A percentile compares a stretch with the other conserved stretches of the same genome.
Evolutionary conservation across 2,329 filamentous ascomycete genomes (phyloP).

Genomic region (Dactylellina drechsleri): DNA sequence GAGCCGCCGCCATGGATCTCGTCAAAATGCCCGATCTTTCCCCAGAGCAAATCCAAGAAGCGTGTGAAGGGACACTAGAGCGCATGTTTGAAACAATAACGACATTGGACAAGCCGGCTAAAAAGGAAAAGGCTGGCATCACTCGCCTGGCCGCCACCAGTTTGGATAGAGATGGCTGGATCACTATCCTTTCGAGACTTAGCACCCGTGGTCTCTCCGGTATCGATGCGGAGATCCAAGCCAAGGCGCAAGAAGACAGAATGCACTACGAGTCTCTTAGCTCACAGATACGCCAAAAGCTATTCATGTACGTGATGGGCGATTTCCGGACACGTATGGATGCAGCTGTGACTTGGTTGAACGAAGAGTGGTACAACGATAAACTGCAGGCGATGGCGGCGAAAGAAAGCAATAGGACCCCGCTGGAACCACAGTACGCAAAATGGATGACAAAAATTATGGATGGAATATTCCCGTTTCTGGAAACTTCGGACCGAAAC

Average conservation of each 20-base stretch:
- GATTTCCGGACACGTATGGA: constrained; percentile 92
- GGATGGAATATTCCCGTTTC: constrained; percentile 86
- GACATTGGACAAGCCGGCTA: constrained; percentile 73
- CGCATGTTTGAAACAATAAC: constrained; percentile 82
- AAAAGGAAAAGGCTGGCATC: constrained; percentile 77
- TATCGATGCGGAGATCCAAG: constrained; percentile 65
- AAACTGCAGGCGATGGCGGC: constrained; percentile 67
- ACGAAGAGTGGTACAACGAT: constrained; percentile 98
- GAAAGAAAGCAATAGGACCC: constrained; percentile 63
- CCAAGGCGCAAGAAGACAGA: constrained; percentile 65
- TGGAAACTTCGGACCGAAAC: constrained; percentile 85
- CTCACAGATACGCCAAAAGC: constrained; percentile 78
- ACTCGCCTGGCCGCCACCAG: constrained; percentile 84
- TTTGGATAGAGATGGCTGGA: constrained; percentile 88
- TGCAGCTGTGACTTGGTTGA: constrained; percentile 90
- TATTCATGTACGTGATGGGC: constrained; percentile 87
- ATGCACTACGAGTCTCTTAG: constrained; percentile 65
- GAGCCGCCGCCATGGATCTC: constrained; percentile 57
- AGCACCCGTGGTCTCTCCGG: constrained; percentile 82
- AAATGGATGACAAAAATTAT: constrained; percentile 82
- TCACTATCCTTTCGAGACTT: constrained; percentile 84
- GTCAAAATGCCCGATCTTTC: constrained; percentile 74
- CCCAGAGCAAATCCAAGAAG: constrained; percentile 75
- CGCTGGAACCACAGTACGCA: constrained; percentile 73
- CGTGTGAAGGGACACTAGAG: constrained; percentile 77